Percentiles rank a stretch among this genome's conserved stretches.
Evolutionary conservation across 768 basidiomycete species (phyloP).

Genomic region (Russula emetica): DNA sequence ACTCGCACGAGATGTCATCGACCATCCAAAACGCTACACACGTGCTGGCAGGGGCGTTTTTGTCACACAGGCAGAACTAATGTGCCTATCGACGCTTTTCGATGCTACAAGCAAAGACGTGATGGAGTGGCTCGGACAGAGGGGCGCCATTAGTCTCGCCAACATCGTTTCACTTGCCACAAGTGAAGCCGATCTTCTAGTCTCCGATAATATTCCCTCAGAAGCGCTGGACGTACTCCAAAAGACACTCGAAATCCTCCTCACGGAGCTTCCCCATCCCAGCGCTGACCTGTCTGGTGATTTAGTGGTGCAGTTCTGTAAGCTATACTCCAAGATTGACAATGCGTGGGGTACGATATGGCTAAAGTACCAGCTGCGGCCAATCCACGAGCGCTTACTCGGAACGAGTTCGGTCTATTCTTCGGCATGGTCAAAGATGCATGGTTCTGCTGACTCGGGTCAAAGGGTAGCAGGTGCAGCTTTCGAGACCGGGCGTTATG

Average conservation of each 20-base stretch:
- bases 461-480: not conserved
- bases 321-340: constrained; percentile 9
- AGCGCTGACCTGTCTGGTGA: not conserved
- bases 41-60: not conserved
- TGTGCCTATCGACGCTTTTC: not conserved
- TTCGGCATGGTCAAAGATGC: not conserved
- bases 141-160: constrained; percentile 1
- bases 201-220: not conserved
- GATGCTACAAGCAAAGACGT: not conserved
- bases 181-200: not conserved
- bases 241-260: constrained; percentile 2
- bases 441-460: not conserved
- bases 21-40: not conserved
- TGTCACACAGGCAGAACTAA: not conserved
- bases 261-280: not conserved
- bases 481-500: not conserved
- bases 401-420: not conserved
- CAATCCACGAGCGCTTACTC: constrained; percentile 2
- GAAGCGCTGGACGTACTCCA: constrained; percentile 4
- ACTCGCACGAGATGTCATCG: not conserved
- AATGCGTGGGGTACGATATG: constrained; percentile 1
- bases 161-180: not conserved
- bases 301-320: not conserved
- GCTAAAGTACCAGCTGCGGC: constrained; percentile 7
- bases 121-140: not conserved